Evolutionary conservation across 805 yeast species (phyloP).

Genomic region (Kodamaea hsintzibuensis): DNA sequence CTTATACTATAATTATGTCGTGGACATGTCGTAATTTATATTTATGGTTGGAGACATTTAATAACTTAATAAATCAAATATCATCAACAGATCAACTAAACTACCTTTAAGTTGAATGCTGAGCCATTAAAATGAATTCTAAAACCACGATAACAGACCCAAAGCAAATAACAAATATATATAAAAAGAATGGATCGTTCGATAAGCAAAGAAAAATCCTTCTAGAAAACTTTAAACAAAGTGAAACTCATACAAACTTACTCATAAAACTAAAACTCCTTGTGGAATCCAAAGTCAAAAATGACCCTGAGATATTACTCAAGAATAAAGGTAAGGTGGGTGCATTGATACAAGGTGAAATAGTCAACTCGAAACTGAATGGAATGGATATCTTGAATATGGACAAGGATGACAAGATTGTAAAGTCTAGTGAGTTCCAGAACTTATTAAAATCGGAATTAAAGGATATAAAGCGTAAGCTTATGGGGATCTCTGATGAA

Average conservation of each 20-base stretch:
- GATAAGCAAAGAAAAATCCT: slow-evolving; percentile 46
- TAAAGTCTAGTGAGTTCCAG: slow-evolving; percentile 44
- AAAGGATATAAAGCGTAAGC: slow-evolving; percentile 31
- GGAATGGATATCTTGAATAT: slow-evolving; percentile 31
- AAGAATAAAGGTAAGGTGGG: slow-evolving; percentile 52
- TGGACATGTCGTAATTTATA: too few species aligned
- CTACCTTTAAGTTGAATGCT: too few species aligned
- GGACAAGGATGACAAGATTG: slow-evolving; percentile 45
- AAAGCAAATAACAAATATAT: slow-evolving; percentile 39
- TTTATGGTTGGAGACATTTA: too few species aligned
- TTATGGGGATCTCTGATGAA: slow-evolving; percentile 40
- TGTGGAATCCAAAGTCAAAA: slow-evolving; percentile 46
- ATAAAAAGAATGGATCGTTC: slow-evolving; percentile 51
- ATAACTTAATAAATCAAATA: too few species aligned
- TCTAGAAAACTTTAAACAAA: slow-evolving; percentile 43
- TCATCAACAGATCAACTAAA: too few species aligned
- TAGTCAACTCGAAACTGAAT: slow-evolving; percentile 32
- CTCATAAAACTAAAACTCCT: slow-evolving; percentile 40
- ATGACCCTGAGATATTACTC: slow-evolving; percentile 48
- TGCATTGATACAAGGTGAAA: slow-evolving; percentile 54
- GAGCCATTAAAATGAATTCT: slow-evolving; percentile 5
- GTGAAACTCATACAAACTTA: slow-evolving; percentile 43
- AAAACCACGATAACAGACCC: slow-evolving; percentile 25
- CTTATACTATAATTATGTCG: too few species aligned
- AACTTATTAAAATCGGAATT: slow-evolving; percentile 31